These are phyloP conservation scores for Phaeosphaeriaceae sp. DNA, from an alignment of 2,329 filamentous ascomycete genomes.

Conservation along the genomic window DNA sequence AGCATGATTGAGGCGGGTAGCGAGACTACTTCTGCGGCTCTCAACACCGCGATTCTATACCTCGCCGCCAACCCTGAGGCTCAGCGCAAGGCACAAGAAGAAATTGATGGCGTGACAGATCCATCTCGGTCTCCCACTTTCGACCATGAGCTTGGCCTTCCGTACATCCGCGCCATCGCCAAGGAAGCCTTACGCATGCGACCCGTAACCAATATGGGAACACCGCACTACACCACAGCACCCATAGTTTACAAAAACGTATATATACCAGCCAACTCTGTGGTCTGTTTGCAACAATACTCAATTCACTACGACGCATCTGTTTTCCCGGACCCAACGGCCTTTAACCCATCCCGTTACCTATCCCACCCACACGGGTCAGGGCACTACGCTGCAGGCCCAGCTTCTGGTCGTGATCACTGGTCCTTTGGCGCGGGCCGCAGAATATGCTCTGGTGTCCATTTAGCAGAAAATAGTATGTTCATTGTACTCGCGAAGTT, in stretches of 20 bases:
- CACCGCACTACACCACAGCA: constrained; percentile 44
- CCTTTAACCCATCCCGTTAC: constrained; percentile 55
- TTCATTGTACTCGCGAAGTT: constrained; percentile 53
- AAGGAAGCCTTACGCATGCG: constrained; percentile 54
- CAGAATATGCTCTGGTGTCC: constrained; percentile 51
- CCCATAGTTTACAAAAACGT: constrained; percentile 50
- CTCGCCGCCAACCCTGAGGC: constrained; percentile 33
- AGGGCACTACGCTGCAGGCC: constrained; percentile 42
- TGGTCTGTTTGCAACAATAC: constrained; percentile 40
- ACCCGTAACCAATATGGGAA: constrained; percentile 43
- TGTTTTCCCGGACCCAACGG: constrained; percentile 43
- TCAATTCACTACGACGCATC: constrained; percentile 47
- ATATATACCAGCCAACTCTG: constrained; percentile 52
- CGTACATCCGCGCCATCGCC: constrained; percentile 45
- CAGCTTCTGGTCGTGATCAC: constrained; percentile 44
- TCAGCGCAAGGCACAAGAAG: constrained; percentile 28
- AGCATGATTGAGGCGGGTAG: constrained; percentile 50
- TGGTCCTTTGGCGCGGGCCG: constrained; percentile 52
- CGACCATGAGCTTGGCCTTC: constrained; percentile 54
- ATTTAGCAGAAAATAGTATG: constrained; percentile 53
- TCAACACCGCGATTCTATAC: constrained; percentile 43
- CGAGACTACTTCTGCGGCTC: constrained; percentile 47
- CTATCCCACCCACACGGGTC: constrained; percentile 37
- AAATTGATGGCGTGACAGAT: constrained; percentile 26
- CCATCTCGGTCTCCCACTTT: constrained; percentile 37